Evolutionary conservation across 352 stramenopile genomes (phyloP).

Genomic region (Globisporangium abappressorium): DNA sequence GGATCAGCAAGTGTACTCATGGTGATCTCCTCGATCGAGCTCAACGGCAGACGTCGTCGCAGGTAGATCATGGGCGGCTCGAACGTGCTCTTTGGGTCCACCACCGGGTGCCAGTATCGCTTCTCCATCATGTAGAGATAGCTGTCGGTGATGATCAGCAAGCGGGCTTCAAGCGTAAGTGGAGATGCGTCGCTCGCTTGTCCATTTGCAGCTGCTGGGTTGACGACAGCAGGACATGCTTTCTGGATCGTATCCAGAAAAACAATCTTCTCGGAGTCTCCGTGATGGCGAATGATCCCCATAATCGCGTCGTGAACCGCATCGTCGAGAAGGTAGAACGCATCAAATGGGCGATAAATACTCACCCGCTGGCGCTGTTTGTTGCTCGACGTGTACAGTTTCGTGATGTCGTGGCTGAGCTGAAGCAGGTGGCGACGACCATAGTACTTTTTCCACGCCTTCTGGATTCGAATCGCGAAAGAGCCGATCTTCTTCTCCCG

Average conservation of each 20-base stretch:
- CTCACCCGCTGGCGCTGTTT: slow-evolving; percentile 85
- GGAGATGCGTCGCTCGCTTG: slow-evolving; percentile 27
- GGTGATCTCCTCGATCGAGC: slow-evolving; percentile 66
- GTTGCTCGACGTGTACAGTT: slow-evolving; percentile 75
- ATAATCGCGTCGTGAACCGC: slow-evolving; percentile 60
- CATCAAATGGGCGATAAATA: slow-evolving; percentile 86
- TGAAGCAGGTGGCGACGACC: slow-evolving; percentile 78
- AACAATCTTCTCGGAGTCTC: slow-evolving; percentile 80
- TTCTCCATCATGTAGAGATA: slow-evolving; percentile 83
- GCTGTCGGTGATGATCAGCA: slow-evolving; percentile 69
- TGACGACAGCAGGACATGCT: slow-evolving; percentile 26
- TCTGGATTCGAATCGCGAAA: slow-evolving; percentile 80
- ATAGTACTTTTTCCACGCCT: slow-evolving; percentile 79
- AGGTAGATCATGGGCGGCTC: slow-evolving; percentile 67
- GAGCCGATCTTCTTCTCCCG: slow-evolving; percentile 77
- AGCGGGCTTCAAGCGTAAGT: slow-evolving; percentile 35
- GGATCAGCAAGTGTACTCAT: slow-evolving; percentile 82
- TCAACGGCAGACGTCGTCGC: slow-evolving; percentile 57
- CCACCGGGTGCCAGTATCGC: slow-evolving; percentile 47
- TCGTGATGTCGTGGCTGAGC: slow-evolving; percentile 83
- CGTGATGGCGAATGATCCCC: slow-evolving; percentile 67
- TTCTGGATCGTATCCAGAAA: slow-evolving; percentile 82
- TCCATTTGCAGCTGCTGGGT: neutral
- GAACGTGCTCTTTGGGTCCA: slow-evolving; percentile 56
- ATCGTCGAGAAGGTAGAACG: slow-evolving; percentile 75